Conservation (phyloP, 345 rosid genomes). For the Schrenkiella parvula region DNA sequence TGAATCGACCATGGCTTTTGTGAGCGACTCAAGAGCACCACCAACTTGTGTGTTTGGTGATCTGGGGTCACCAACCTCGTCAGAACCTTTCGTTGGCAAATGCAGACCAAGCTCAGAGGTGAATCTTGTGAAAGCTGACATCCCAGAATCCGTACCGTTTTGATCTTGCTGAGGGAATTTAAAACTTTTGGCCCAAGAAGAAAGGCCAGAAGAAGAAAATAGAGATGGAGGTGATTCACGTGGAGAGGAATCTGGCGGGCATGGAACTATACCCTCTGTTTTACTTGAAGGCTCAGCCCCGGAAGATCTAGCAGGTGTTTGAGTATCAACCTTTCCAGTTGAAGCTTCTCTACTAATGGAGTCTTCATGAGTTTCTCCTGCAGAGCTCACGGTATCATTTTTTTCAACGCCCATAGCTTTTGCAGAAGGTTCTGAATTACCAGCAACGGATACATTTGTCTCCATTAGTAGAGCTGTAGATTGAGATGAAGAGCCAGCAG, state of each 20-base stretch:
- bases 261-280: slow-evolving; percentile 27
- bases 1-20: slow-evolving; percentile 79
- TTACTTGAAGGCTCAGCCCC: slow-evolving; percentile 20
- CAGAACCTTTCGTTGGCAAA: slow-evolving; percentile 40
- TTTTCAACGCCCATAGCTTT: not conserved
- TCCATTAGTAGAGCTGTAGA: slow-evolving; percentile 29
- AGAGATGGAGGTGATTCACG: slow-evolving; percentile 34
- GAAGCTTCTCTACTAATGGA: slow-evolving; percentile 5
- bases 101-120: slow-evolving; percentile 70
- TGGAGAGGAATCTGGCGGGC: slow-evolving; percentile 35
- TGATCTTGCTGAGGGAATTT: slow-evolving; percentile 58
- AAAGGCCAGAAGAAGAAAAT: slow-evolving; percentile 53
- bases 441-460: not conserved
- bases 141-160: slow-evolving; percentile 45
- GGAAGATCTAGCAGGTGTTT: slow-evolving; percentile 5
- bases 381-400: slow-evolving; percentile 4
- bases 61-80: slow-evolving; percentile 35
- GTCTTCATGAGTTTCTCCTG: slow-evolving; percentile 11
- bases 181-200: slow-evolving; percentile 73
- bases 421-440: slow-evolving; percentile 6
- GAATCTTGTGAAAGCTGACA: slow-evolving; percentile 63
- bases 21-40: slow-evolving; percentile 61
- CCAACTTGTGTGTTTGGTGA: slow-evolving; percentile 40
- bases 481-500: slow-evolving; percentile 37
- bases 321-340: slow-evolving; percentile 2